phyloP scores from a whole-genome alignment of 345 rosid species.

The Stellera chamaejasme region DNA sequence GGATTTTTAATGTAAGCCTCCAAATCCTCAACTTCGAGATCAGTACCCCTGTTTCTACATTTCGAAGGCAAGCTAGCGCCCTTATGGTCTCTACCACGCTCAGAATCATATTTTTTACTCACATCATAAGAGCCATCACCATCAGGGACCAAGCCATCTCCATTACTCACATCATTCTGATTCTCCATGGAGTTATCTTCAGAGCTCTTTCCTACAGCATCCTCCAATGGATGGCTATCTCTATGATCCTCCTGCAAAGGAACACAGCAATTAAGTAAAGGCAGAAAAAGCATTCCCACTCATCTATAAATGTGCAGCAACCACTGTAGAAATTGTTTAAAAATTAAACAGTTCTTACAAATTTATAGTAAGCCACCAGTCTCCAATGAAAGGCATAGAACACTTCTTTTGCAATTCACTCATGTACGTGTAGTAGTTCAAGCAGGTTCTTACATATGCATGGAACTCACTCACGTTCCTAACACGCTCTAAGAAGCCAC shows the following conservation, averaged over 20 bases:
- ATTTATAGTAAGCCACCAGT: slow-evolving; percentile 69
- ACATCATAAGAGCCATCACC: slow-evolving; percentile 32
- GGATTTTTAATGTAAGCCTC: slow-evolving; percentile 22
- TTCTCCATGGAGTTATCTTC: slow-evolving; percentile 6
- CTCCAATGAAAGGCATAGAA: slow-evolving; percentile 62
- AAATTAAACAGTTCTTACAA: slow-evolving; percentile 72
- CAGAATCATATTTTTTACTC: slow-evolving; percentile 13
- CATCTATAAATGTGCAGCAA: slow-evolving; percentile 12
- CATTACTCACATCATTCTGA: slow-evolving; percentile 7
- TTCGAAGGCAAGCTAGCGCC: slow-evolving; percentile 21
- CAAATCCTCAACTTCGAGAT: slow-evolving; percentile 22
- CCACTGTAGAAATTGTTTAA: slow-evolving; percentile 11
- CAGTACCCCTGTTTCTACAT: slow-evolving; percentile 31
- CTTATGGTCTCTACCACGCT: slow-evolving; percentile 14
- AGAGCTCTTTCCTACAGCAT: slow-evolving; percentile 6
- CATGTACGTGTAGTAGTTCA: slow-evolving; percentile 34
- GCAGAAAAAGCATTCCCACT: slow-evolving; percentile 3
- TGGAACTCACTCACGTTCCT: slow-evolving; percentile 43
- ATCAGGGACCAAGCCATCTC: slow-evolving; percentile 14
- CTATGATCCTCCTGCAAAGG: slow-evolving; percentile 29
- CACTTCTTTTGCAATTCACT: slow-evolving; percentile 53
- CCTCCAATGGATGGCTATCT: slow-evolving; percentile 13
- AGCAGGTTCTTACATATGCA: slow-evolving; percentile 53
- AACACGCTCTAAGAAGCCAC: slow-evolving; percentile 42
- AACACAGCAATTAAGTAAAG: slow-evolving; percentile 16